Conservation (phyloP, 23 red algal genomes). For the Gracilaria domingensis region DNA sequence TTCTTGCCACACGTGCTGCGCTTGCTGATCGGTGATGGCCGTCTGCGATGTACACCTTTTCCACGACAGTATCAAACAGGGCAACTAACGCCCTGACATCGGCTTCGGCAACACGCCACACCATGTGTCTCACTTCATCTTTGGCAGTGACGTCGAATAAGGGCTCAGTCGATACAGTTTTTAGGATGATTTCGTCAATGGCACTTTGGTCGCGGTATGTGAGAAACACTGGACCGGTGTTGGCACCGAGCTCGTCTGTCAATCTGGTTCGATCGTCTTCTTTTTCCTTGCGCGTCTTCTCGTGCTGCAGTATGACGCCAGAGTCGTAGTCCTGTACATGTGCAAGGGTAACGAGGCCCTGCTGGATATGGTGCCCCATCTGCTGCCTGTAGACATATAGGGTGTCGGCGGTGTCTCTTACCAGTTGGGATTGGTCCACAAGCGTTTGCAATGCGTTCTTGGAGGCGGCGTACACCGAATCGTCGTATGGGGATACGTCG, state of each 20-base stretch:
- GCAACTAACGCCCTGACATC: conserved; percentile 3
- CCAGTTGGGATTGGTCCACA: conserved; percentile 3
- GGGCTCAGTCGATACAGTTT: not conserved
- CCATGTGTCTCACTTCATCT: conserved; percentile 47
- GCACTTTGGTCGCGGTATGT: conserved; percentile 48
- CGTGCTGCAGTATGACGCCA: conserved; percentile 65
- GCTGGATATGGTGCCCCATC: conserved; percentile 31
- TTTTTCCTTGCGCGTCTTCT: conserved; percentile 62
- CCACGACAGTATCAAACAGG: conserved; percentile 47
- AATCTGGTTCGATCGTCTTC: conserved; percentile 54
- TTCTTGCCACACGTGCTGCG: conserved; percentile 51
- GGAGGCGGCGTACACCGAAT: conserved; percentile 26
- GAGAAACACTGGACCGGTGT: conserved; percentile 65
- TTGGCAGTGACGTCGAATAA: conserved; percentile 41
- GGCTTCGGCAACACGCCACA: conserved; percentile 36
- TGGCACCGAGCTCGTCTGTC: conserved; percentile 47
- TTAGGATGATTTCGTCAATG: conserved; percentile 39
- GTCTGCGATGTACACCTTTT: conserved; percentile 70
- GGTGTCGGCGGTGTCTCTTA: conserved; percentile 17
- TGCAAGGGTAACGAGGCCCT: conserved; percentile 56
- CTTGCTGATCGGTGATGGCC: conserved; percentile 79
- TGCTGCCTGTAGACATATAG: conserved; percentile 61
- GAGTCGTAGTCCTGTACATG: conserved; percentile 63
- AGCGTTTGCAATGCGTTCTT: conserved; percentile 22
- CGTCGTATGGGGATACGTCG: conserved; percentile 3